A percentile compares a stretch with the other conserved stretches of the same genome.
Evolutionary conservation across 805 yeast species (phyloP).

Genomic region (Clavispora santaluciae): DNA sequence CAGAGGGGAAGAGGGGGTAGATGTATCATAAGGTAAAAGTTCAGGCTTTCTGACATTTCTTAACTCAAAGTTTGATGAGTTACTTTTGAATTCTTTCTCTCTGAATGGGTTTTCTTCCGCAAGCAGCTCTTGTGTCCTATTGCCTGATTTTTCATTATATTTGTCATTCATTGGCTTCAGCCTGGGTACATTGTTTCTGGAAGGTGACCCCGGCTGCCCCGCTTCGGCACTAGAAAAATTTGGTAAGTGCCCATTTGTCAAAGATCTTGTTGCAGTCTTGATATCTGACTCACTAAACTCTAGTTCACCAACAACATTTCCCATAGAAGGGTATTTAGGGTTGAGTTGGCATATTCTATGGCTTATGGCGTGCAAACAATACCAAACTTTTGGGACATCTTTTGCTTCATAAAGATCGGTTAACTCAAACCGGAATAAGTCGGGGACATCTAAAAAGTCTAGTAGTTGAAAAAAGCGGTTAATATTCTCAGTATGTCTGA

Average conservation of each 20-base stretch:
- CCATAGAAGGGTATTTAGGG: conserved; percentile 52
- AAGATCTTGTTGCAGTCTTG: conserved; percentile 60
- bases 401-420: conserved; percentile 91
- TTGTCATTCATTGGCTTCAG: conserved; percentile 12
- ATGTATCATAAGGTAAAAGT: neutral
- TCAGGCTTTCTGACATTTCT: conserved; percentile 6
- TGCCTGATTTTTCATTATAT: conserved; percentile 1
- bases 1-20: neutral
- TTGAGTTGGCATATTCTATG: conserved; percentile 60
- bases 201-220: conserved; percentile 15
- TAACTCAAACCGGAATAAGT: conserved; percentile 81
- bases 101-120: conserved; percentile 6
- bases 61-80: conserved; percentile 1
- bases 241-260: conserved; percentile 66
- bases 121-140: no score
- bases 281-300: conserved; percentile 68
- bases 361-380: conserved; percentile 85
- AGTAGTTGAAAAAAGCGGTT: conserved; percentile 73
- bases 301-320: conserved; percentile 55
- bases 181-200: conserved; percentile 15
- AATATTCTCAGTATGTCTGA: conserved; percentile 90
- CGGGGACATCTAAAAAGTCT: conserved; percentile 72
- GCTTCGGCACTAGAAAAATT: conserved; percentile 53
- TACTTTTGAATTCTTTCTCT: neutral
- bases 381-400: conserved; percentile 89